A percentile compares a stretch with the other conserved stretches of the same genome.
These are phyloP conservation scores for Mucor piriformis DNA, from an alignment of 371 early-diverging fungal species.

Conservation along the genomic window DNA sequence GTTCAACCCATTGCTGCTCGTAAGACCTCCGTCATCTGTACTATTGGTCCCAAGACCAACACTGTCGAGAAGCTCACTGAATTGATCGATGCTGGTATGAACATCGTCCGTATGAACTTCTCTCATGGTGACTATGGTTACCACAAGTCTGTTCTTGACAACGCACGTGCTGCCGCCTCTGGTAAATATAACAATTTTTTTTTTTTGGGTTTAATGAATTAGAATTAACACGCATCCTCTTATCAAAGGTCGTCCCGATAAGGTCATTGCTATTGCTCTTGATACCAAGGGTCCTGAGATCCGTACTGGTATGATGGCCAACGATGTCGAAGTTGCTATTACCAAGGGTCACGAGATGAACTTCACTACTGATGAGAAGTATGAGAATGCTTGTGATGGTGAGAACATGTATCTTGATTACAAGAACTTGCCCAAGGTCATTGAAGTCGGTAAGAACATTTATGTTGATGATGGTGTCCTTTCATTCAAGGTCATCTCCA, in stretches of 20 bases:
- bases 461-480: constrained; percentile 84
- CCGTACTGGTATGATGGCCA: constrained; percentile 76
- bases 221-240: no score
- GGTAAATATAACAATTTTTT: constrained; percentile 29
- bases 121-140: constrained; percentile 93
- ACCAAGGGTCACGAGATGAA: constrained; percentile 70
- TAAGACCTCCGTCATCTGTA: constrained; percentile 85
- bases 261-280: constrained; percentile 79
- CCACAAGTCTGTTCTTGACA: constrained; percentile 83
- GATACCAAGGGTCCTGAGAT: constrained; percentile 91
- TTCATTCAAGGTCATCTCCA: constrained; percentile 76
- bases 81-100: constrained; percentile 91
- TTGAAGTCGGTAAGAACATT: constrained; percentile 78
- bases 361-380: constrained; percentile 76
- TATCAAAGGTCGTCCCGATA: constrained; percentile 26
- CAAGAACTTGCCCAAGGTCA: constrained; percentile 79
- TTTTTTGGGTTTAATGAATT: no score
- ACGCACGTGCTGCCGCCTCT: constrained; percentile 67
- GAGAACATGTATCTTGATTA: constrained; percentile 84
- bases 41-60: constrained; percentile 83
- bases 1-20: constrained; percentile 64
- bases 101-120: constrained; percentile 94
- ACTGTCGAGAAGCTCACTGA: constrained; percentile 79
- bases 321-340: constrained; percentile 66
- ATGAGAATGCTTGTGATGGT: constrained; percentile 63